Evolutionary conservation across 306 rosid genomes (phyloP), one percentile per base, ranked within the genome.

Genomic region (Canavalia gladiata): DNA sequence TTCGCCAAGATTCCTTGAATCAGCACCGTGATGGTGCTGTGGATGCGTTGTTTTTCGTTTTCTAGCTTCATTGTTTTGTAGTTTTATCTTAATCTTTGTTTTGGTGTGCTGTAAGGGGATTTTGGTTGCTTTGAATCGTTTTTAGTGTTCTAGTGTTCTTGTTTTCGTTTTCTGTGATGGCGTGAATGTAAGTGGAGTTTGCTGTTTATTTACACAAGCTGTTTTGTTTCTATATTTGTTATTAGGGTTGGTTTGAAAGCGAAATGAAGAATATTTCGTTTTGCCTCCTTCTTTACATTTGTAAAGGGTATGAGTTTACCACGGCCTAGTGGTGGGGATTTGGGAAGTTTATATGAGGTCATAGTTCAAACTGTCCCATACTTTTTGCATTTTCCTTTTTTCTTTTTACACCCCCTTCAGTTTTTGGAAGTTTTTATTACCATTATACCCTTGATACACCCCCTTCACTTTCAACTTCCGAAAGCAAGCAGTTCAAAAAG

Each of bases 151-250:
- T 42, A 43, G 13, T 43, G 25, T 3, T 52, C 11, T 52, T 77
- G 25, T 39, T 54, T 68, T 43, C 0, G 5, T 70, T 34, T 42
- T 67, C 7, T 60, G 72, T 60, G 2, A 63, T 63, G 31, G 13
- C 46, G 63, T 12, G 66, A 51, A 39, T 50, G 35, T n/a, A 4
- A 3, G 33, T 72, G 9, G 54, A 47, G 45, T 9, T 18, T 45
- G n/a, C 8, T 71, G 33, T 72, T 47, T 80, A 13, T 41, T 62
- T 52, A 39, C 45, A 11, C 10, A 41, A 51, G 34, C 55, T 46
- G 51, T 25, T 60, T 42, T 80, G 46, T 63, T 73, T 81, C 30
- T 25, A 5, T 31, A 8, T 78, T 29, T 31, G 31, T 65, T 66
- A 28, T 28, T 30, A 29, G 57, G 57, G 7, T 66, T 78, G 8